Evolutionary conservation across 202 grass and related monocot species (phyloP).

Genomic region (Zizania palustris): DNA sequence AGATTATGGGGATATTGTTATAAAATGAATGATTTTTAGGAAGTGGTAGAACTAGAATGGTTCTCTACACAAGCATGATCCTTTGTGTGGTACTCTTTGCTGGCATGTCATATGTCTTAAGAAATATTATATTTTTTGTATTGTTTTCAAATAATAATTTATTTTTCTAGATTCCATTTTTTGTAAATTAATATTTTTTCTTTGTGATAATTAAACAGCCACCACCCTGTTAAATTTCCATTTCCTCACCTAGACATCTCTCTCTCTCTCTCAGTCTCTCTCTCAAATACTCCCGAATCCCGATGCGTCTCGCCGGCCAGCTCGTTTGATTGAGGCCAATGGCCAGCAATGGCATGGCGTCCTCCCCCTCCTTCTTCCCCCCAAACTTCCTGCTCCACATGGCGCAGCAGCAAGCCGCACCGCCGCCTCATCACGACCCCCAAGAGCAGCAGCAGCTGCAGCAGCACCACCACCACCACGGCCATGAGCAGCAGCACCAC

Average conservation of each 20-base stretch:
- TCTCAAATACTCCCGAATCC: conserved; percentile 42
- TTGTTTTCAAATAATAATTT: neutral
- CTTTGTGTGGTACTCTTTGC: conserved; percentile 34
- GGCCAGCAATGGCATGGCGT: conserved; percentile 86
- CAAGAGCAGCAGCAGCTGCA: conserved; percentile 50
- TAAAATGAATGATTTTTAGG: too few relatives aligned
- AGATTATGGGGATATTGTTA: too few relatives aligned
- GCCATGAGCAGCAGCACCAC: conserved; percentile 36
- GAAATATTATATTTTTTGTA: neutral
- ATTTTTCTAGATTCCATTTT: neutral
- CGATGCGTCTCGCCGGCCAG: conserved; percentile 36
- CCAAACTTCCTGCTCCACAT: conserved; percentile 89
- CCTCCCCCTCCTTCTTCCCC: conserved; percentile 69
- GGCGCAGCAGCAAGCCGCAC: conserved; percentile 45
- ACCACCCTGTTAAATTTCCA: conserved; percentile 62
- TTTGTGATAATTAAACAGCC: conserved; percentile 29
- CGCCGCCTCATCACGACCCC: conserved; percentile 39
- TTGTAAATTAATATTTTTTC: neutral
- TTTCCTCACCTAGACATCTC: conserved; percentile 38
- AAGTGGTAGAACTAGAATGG: too few relatives aligned
- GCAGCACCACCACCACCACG: conserved; percentile 34
- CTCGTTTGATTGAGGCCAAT: conserved; percentile 65
- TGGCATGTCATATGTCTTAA: conserved; percentile 21
- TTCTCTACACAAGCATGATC: too few relatives aligned
- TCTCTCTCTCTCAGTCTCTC: conserved; percentile 30